Evolutionary conservation across 805 yeast genomes (phyloP).

Genomic region (Zygosaccharomyces gambellarensis): DNA sequence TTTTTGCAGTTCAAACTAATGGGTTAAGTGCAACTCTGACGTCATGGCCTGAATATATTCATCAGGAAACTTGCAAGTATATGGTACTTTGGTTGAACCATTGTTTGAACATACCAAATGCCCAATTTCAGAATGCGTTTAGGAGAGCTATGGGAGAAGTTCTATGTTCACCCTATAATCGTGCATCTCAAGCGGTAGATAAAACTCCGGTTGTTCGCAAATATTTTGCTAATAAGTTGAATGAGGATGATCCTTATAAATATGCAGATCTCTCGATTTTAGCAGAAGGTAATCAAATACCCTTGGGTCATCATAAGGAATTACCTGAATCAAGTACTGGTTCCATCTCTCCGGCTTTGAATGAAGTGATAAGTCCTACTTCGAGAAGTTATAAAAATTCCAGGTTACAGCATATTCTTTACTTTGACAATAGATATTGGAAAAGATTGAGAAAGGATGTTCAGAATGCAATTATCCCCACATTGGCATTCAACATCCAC

Average conservation of each 20-base stretch:
- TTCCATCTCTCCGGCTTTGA: conserved; percentile 32
- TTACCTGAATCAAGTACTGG: conserved; percentile 17
- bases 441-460: conserved; percentile 47
- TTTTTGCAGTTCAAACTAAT: conserved; percentile 39
- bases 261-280: conserved; percentile 33
- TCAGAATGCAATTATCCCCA: conserved; percentile 48
- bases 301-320: conserved; percentile 33
- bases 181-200: conserved; percentile 16
- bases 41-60: conserved; percentile 46
- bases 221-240: conserved; percentile 20
- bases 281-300: conserved; percentile 33
- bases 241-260: conserved; percentile 18
- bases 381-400: conserved; percentile 33
- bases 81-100: conserved; percentile 50
- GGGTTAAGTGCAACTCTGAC: conserved; percentile 55
- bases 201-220: conserved; percentile 26
- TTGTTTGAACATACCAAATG: conserved; percentile 38
- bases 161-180: conserved; percentile 33
- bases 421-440: conserved; percentile 56
- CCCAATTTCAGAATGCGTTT: conserved; percentile 36
- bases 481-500: conserved; percentile 46
- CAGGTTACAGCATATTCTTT: conserved; percentile 54
- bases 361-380: conserved; percentile 13
- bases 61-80: conserved; percentile 43
- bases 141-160: conserved; percentile 43